Evolutionary conservation across 345 rosid species (phyloP), one percentile per base, ranked within the genome.

Genomic region (Rhodamnia argentea): DNA sequence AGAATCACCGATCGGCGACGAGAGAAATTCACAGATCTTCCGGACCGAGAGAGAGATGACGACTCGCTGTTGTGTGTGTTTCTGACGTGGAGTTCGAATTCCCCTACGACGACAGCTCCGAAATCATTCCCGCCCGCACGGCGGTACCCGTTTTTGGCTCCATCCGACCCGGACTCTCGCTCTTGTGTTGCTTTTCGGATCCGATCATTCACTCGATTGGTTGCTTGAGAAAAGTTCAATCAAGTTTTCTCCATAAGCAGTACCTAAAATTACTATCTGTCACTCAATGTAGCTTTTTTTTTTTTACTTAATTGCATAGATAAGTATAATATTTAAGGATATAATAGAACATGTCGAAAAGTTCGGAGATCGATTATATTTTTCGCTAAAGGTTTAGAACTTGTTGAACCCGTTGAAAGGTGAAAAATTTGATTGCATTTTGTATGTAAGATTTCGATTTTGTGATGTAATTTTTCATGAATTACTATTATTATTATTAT

Each of bases 261-360:
- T 52, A 1, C 20, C 18, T 52, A 52, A 52, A 52, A 52, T 15
- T 52, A 52, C 16, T 52, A 14, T 5, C 5, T 52, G 54, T 15
- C 7, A 14, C 74, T 60, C 44, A 9, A 32, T 42, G 18, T 64
- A 32, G 16, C 23, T 1, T 4, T 64, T 64, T 16, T 16, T 15
- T 64, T 15, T 56, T 5, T 13, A 8, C 76, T 32, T 32, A 64
- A 32, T 2, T 0, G 44, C 8, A 64, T 64, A 64, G 44, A 42
- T 42, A 42, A 42, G 44, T 42, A 42, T 10, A 2, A 15, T 64
- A 1, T 29, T 29, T 18, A 32, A 32, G 44, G 76, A 64, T 16
- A 29, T 32, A 64, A 32, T 0, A 4, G 0, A 22, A 64, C 6
- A 64, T 6, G 0, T 64, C 1, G 1, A 32, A 64, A 8, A 2